Conservation (phyloP, 108 stramenopile genomes). For the Nitzschia inconspicua region DNA sequence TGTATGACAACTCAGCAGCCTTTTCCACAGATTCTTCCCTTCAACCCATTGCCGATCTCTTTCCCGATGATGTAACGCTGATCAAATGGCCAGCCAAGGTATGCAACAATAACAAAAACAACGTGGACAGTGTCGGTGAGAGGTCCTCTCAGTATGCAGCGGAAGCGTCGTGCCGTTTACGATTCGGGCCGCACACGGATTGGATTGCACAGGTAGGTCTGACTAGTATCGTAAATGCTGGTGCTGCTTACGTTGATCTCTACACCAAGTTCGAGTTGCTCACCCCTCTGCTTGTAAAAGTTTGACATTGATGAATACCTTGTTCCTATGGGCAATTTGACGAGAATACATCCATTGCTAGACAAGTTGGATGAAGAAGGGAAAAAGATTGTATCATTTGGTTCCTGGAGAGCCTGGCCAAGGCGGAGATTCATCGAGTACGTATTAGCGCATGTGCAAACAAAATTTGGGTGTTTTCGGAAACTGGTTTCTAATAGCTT, state of each 20-base stretch:
- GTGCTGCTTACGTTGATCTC: too few species aligned
- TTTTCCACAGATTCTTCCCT: slow-evolving; percentile 40
- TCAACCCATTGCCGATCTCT: slow-evolving; percentile 63
- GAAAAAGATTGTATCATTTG: slow-evolving; percentile 40
- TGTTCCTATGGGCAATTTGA: slow-evolving; percentile 56
- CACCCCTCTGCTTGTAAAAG: too few species aligned
- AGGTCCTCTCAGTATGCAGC: slow-evolving; percentile 89
- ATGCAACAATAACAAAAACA: slow-evolving; percentile 53
- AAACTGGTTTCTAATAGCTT: background rate
- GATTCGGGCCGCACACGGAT: slow-evolving; percentile 77
- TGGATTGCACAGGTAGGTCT: slow-evolving; percentile 66
- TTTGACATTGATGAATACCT: slow-evolving; percentile 85
- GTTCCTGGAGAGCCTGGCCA: slow-evolving; percentile 58
- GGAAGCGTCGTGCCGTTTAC: slow-evolving; percentile 74
- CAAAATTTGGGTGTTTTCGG: background rate
- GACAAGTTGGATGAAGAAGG: slow-evolving; percentile 38
- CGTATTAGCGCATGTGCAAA: background rate
- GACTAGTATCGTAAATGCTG: too few species aligned
- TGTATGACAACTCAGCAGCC: slow-evolving; percentile 84
- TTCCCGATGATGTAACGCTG: slow-evolving; percentile 66
- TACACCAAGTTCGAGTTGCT: too few species aligned
- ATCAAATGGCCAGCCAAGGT: slow-evolving; percentile 73
- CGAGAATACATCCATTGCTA: slow-evolving; percentile 15
- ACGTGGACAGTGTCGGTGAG: slow-evolving; percentile 66
- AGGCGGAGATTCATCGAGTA: slow-evolving; percentile 37